These are phyloP conservation scores for Mercurialis annua DNA, from an alignment of 345 rosid genomes.

Conservation along the genomic window DNA sequence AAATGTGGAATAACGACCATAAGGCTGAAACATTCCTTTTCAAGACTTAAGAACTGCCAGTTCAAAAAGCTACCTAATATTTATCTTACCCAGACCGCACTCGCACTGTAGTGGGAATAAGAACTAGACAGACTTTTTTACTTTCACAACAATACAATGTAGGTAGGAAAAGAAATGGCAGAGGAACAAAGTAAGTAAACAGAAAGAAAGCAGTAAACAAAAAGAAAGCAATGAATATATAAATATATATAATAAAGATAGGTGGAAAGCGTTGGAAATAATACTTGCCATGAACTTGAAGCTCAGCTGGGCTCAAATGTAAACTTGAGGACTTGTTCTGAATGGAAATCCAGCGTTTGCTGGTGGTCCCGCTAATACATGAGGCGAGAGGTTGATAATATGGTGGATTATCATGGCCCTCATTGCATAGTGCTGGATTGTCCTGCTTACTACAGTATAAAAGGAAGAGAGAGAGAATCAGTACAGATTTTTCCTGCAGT, in stretches of 20 bases:
- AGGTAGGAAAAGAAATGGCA: not conserved
- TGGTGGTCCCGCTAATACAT: slow-evolving; percentile 73
- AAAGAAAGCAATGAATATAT: not conserved
- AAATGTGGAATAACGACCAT: not conserved
- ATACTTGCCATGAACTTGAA: slow-evolving; percentile 84
- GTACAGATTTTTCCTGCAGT: not conserved
- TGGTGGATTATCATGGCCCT: slow-evolving; percentile 49
- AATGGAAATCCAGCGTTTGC: slow-evolving; percentile 84
- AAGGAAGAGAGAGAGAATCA: slow-evolving; percentile 17
- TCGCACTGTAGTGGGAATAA: not conserved
- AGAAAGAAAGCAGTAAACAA: not conserved
- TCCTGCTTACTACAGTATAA: slow-evolving; percentile 43
- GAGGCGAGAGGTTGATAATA: slow-evolving; percentile 80
- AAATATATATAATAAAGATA: not conserved
- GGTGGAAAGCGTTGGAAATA: slow-evolving; percentile 20
- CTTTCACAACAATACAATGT: not conserved
- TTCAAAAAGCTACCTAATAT: not conserved
- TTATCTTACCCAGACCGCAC: no score
- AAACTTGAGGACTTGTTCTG: slow-evolving; percentile 71
- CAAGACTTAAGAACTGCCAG: not conserved
- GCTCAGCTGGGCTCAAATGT: slow-evolving; percentile 51
- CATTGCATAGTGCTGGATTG: slow-evolving; percentile 63
- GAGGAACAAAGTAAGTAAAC: not conserved
- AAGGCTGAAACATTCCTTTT: not conserved
- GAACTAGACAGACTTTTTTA: not conserved